Percentiles rank a stretch among this genome's conserved stretches.
Evolutionary conservation across 805 yeast genomes (phyloP).

Genomic region (Wickerhamomyces ciferrii): DNA sequence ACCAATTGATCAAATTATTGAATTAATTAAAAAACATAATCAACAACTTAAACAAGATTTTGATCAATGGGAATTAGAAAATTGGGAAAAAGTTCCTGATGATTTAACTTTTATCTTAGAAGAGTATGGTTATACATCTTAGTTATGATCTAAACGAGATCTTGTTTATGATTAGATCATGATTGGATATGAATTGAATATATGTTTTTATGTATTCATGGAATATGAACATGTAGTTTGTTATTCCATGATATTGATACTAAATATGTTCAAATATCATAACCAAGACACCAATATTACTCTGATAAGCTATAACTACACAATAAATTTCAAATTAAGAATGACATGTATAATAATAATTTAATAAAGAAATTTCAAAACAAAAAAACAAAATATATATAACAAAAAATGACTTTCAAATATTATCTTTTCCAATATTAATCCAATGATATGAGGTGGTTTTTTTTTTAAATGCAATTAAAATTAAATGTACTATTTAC

Average conservation of each 20-base stretch:
- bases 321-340: background rate
- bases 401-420: background rate
- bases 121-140: background rate
- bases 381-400: background rate
- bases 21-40: conserved; percentile 5
- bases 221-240: too few relatives aligned
- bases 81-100: conserved; percentile 30
- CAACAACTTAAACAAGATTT: conserved; percentile 14
- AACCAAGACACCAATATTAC: too few relatives aligned
- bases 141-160: too few relatives aligned
- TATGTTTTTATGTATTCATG: too few relatives aligned
- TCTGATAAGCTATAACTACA: too few relatives aligned
- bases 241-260: too few relatives aligned
- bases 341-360: background rate
- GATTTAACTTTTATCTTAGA: conserved; percentile 20
- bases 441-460: background rate
- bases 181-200: too few relatives aligned
- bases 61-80: conserved; percentile 21
- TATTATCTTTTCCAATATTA: background rate
- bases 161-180: too few relatives aligned
- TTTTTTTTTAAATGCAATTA: background rate
- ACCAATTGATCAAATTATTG: conserved; percentile 1
- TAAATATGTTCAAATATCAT: too few relatives aligned
- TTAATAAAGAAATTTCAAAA: background rate
- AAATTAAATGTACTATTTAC: background rate